phyloP scores from a whole-genome alignment of 805 yeast genomes.

The Zygoascus flipseniorum region DNA sequence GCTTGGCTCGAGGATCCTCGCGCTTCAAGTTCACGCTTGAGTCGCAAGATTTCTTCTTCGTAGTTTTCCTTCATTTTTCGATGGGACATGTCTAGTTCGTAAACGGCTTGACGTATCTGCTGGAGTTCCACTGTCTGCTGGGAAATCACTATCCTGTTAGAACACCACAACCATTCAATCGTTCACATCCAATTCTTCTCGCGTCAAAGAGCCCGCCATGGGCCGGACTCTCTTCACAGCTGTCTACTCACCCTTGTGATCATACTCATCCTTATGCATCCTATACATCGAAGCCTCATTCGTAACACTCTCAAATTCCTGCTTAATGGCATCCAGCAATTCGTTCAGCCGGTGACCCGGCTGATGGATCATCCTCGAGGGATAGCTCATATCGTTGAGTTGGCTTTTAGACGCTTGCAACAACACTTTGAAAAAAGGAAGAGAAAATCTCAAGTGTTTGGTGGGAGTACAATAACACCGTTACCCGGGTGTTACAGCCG shows the following conservation, averaged over 20 bases:
- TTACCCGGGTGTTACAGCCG: not conserved
- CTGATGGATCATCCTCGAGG: constrained; percentile 24
- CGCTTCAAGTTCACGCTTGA: constrained; percentile 78
- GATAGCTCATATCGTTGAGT: constrained; percentile 19
- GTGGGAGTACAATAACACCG: not conserved
- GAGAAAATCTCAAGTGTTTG: not conserved
- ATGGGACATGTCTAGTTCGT: constrained; percentile 89
- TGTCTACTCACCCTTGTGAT: constrained; percentile 48
- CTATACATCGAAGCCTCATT: constrained; percentile 80
- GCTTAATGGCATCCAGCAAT: constrained; percentile 82
- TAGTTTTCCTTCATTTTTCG: constrained; percentile 91
- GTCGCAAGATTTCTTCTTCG: constrained; percentile 81
- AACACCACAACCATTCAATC: not conserved
- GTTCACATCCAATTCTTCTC: not conserved
- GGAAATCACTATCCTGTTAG: constrained; percentile 33
- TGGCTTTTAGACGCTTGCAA: not conserved
- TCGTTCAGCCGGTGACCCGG: constrained; percentile 47
- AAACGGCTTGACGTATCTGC: constrained; percentile 87
- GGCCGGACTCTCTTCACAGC: not conserved
- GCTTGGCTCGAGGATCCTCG: constrained; percentile 39
- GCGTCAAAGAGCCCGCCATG: not conserved
- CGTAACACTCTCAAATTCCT: constrained; percentile 78
- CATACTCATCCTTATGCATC: constrained; percentile 88
- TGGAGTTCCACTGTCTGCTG: constrained; percentile 92
- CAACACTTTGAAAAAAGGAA: not conserved